Evolutionary conservation across 2,329 filamentous ascomycete species (phyloP), one percentile per base, ranked within the genome.

Genomic region (Emergomyces pasteurianus): DNA sequence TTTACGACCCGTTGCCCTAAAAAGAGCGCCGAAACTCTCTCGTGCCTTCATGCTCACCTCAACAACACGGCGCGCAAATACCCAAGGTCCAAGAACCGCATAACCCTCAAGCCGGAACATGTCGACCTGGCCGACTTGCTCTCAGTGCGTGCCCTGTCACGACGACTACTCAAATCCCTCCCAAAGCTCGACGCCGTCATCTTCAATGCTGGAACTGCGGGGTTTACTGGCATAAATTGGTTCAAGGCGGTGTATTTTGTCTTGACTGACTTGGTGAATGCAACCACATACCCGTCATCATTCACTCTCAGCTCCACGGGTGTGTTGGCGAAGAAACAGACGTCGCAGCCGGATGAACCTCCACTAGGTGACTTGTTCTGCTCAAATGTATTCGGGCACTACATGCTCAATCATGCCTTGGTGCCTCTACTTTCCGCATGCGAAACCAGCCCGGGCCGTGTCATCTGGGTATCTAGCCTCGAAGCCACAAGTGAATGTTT

Each of bases 371-470:
- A 90, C 66, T 85, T 96, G 21, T 99, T 97, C 72, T 88, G 87
- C 71, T 87, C 92, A 57, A 97, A 97, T 70, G 82, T 96, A 36
- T 97, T 99, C 71, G 94, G 94, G 0, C 94, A 99, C 76, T 97
- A 99, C 72, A 77, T 96, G 69, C 84, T 99, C 28, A 84, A 84
- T 18, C 92, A 96, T 72, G 85, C 87, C 69, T 81, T 97, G 12
- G 81, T 88, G 66, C 87, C 90, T 0, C 78, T 96, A 12, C 81
- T 99, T 67, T 76, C 78, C 67, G 69, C 74, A 18, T 67, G 68
- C 47, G 28, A 28, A 31, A 65, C 74, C 61, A 70, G 78, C 1
- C 70, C 72, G 2, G 88, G 85, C 9, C 84, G 90, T 58, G 81
- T 99, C 58, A 82, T 97, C 64, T 97, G 92, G 92, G 85, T 91